Conservation (phyloP, 805 yeast genomes). For the Candida coquimbonensis region DNA sequence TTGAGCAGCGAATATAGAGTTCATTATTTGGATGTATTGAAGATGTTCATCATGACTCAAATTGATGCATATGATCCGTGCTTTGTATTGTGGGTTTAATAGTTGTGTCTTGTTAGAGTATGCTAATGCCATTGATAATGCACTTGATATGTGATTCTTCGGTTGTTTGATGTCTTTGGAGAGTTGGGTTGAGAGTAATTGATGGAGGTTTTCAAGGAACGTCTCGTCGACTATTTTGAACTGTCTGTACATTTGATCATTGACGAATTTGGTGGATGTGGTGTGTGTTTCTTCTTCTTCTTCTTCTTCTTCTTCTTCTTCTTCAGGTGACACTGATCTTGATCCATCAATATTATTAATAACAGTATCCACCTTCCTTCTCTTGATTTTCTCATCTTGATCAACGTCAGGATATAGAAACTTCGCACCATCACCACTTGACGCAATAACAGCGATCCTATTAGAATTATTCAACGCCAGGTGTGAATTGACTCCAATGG, state of each 20-base stretch:
- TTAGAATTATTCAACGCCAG: slow-evolving; percentile 79
- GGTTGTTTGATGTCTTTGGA: slow-evolving; percentile 24
- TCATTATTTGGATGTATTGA: slow-evolving; percentile 90
- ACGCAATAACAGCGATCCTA: slow-evolving; percentile 72
- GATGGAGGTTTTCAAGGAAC: slow-evolving; percentile 52
- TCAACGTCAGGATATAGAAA: slow-evolving; percentile 55
- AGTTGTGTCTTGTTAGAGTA: slow-evolving; percentile 56
- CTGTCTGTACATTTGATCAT: slow-evolving; percentile 74
- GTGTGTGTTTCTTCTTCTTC: background rate
- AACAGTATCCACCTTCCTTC: background rate
- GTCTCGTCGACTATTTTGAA: slow-evolving; percentile 74
- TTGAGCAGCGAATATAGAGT: slow-evolving; percentile 92
- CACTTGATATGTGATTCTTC: slow-evolving; percentile 49
- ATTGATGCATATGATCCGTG: slow-evolving; percentile 57
- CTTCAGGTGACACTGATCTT: slow-evolving; percentile 12
- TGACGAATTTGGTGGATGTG: slow-evolving; percentile 22
- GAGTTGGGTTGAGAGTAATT: slow-evolving; percentile 20
- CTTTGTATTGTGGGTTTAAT: slow-evolving; percentile 42
- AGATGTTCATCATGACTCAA: slow-evolving; percentile 69
- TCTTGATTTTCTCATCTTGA: background rate
- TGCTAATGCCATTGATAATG: slow-evolving; percentile 74
- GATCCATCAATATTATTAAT: background rate
- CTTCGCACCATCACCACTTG: slow-evolving; percentile 62
- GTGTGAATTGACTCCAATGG: slow-evolving; percentile 83
- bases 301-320: slow-evolving; percentile 1